Percentiles rank a stretch among this genome's conserved stretches.
These are phyloP conservation scores for Fallopia convolvulus DNA, from an alignment of 148 eudicot genomes.

Conservation along the genomic window DNA sequence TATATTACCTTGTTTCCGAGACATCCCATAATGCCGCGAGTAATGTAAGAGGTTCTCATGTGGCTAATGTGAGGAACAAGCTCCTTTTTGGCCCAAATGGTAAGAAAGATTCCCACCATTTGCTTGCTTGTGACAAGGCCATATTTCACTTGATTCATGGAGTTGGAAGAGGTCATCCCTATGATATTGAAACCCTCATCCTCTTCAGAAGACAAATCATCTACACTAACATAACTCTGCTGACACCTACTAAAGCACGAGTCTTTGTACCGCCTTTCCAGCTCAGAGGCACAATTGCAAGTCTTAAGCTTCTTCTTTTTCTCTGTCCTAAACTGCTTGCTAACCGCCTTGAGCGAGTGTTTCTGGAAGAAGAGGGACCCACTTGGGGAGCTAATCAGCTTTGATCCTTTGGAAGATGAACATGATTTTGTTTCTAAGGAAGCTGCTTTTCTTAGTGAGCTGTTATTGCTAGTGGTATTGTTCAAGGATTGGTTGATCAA, in stretches of 20 bases:
- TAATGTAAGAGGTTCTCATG: constrained; percentile 39
- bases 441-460: constrained; percentile 19
- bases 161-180: constrained; percentile 17
- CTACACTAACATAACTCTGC: constrained; percentile 24
- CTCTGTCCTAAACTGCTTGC: constrained; percentile 47
- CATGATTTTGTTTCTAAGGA: constrained; percentile 21
- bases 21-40: constrained; percentile 66
- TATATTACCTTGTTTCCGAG: constrained; percentile 50
- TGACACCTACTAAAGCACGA: constrained; percentile 52
- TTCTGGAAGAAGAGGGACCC: constrained; percentile 42
- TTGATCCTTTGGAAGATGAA: constrained; percentile 11
- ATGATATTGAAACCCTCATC: constrained; percentile 30
- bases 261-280: constrained; percentile 43
- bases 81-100: constrained; percentile 49
- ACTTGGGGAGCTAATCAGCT: constrained; percentile 17
- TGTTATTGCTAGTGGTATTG: constrained; percentile 5
- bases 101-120: constrained; percentile 59
- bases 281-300: constrained; percentile 48
- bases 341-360: constrained; percentile 49
- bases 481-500: constrained; percentile 53
- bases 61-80: constrained; percentile 49
- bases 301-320: constrained; percentile 44
- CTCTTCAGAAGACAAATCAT: constrained; percentile 40
- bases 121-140: constrained; percentile 51
- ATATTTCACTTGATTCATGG: constrained; percentile 23